Conservation (phyloP, 176 grass and related monocot genomes). For the Avena eriantha region DNA sequence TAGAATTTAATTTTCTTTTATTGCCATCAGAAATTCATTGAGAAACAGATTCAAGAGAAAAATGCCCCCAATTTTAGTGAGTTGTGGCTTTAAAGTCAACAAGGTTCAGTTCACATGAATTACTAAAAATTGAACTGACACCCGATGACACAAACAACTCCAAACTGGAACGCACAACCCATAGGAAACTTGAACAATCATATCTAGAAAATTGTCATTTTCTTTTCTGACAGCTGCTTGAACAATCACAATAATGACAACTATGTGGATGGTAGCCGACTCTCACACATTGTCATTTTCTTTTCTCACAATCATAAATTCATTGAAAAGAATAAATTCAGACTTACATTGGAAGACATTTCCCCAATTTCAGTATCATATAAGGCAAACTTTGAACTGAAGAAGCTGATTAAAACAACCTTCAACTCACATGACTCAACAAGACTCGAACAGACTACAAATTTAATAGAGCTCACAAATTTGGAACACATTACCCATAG, state of each 20-base stretch:
- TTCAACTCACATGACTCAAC: background rate
- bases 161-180: background rate
- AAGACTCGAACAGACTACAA: background rate
- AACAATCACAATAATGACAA: too few species aligned
- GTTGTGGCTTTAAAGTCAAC: too few species aligned
- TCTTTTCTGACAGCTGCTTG: too few species aligned
- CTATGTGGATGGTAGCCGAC: too few species aligned
- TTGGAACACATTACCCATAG: background rate
- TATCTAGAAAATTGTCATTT: too few species aligned
- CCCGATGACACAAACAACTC: background rate
- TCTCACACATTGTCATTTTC: too few species aligned
- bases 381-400: background rate
- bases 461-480: background rate
- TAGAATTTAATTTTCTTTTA: background rate
- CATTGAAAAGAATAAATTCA: background rate
- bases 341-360: background rate
- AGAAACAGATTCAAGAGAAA: background rate
- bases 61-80: too few species aligned
- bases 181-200: background rate
- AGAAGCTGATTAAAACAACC: background rate
- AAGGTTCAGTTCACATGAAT: background rate
- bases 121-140: background rate
- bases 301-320: too few species aligned
- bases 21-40: background rate
- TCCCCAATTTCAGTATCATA: background rate